Base-by-base conservation (phyloP, 2,329 filamentous ascomycete genomes). In the Uncinocarpus reesii region DNA sequence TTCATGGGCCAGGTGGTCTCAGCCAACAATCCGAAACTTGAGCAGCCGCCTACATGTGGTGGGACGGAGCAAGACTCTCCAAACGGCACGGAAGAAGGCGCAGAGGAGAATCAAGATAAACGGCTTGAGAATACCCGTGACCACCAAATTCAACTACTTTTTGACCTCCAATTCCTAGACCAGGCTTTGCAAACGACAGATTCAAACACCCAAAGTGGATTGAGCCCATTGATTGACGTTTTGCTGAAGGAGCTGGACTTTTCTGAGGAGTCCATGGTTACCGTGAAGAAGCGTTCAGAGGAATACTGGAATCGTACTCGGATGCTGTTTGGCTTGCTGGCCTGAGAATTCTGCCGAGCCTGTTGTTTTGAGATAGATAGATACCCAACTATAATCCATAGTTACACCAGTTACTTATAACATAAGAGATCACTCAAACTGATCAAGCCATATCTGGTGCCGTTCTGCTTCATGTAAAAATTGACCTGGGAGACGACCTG, bases 301-400 rank as follows among this genome's bases (percentile, higher is more conserved):
- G 86, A 89, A 44, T 93, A 92, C 64, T 92, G 86, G 80, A 86
- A 83, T 69, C 79, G 84, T 58, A 92, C 85, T 8, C 82, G 78
- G 62, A 65, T 95, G 53, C 65, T 95, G 21, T 95, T 95, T 67
- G 87, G 84, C 1, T 68, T 94, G 49, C 67, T 95, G 54, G 74
- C 48, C 47, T 58, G 42, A 16, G 21, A n/a, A n/a, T n/a, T n/a
- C 13, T 26, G 20, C 42, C 15, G 18, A 21, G 13, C 4, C 28
- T 13, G 42, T 4, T 15, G 16, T 40, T 7, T 11, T 7, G 15
- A 10, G 3, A 15, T 11, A 6, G 18, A 37, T 26, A 10, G 21
- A 40, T 26, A 40, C 43, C 37, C 8, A 13, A 23, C 23, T 40
- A 40, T 40, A 40, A n/a, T n/a, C n/a, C n/a, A n/a, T n/a, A n/a